Evolutionary conservation across 2,329 filamentous ascomycete genomes (phyloP).

Genomic region (Rutstroemia sp.): DNA sequence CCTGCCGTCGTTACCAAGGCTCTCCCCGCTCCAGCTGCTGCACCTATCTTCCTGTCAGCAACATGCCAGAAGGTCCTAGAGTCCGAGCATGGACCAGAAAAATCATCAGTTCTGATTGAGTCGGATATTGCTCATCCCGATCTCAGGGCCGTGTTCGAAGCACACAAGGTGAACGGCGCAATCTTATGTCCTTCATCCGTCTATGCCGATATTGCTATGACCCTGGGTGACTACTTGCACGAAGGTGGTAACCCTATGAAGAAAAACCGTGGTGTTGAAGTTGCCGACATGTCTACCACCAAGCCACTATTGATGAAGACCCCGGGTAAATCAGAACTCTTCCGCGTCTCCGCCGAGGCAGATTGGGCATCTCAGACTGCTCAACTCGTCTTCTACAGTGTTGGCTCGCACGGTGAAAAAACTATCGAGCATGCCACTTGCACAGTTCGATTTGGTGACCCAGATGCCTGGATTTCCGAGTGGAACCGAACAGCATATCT

Average conservation of each 20-base stretch:
- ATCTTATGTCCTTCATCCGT: conserved; percentile 1
- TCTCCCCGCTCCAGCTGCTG: neutral
- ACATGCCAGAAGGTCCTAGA: neutral
- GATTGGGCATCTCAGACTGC: neutral
- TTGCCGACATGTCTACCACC: conserved; percentile 56
- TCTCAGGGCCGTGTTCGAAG: neutral
- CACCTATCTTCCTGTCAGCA: neutral
- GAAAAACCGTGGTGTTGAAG: conserved; percentile 44
- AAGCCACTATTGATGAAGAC: neutral
- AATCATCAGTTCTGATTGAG: neutral
- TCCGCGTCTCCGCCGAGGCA: neutral
- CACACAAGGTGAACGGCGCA: neutral
- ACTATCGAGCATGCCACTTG: neutral
- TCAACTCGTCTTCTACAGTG: neutral
- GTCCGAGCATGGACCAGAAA: neutral
- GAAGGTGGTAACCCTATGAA: conserved; percentile 28
- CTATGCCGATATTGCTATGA: conserved; percentile 1
- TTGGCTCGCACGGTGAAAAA: neutral
- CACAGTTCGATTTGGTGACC: neutral
- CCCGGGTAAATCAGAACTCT: no score
- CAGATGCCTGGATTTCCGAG: neutral
- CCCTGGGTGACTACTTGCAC: conserved; percentile 42
- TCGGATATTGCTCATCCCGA: neutral
- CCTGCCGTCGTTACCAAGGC: neutral
- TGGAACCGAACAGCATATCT: neutral